Evolutionary conservation across 73 alveolate genomes (phyloP).

Genomic region (Tetrahymena elliotti): DNA sequence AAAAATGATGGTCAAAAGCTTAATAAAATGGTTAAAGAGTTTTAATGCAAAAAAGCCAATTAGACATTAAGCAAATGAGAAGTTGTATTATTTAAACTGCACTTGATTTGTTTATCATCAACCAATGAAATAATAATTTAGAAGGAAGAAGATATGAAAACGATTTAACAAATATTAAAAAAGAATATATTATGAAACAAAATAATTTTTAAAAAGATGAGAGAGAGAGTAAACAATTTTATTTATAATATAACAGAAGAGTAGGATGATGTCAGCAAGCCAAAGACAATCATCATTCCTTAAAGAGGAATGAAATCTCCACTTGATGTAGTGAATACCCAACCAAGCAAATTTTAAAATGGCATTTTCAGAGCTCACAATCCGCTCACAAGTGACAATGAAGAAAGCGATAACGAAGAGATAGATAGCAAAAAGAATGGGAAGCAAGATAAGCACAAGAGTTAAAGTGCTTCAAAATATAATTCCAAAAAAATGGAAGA

Average conservation of each 20-base stretch:
- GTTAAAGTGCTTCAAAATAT: background rate
- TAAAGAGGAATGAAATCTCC: background rate
- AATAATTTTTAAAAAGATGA: too few species aligned
- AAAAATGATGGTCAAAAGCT: too few species aligned
- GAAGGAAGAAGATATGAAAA: background rate
- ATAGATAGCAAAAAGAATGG: background rate
- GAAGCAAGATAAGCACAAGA: background rate
- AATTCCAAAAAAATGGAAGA: background rate
- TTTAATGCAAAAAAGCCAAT: too few species aligned
- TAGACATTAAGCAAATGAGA: background rate
- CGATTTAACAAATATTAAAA: background rate
- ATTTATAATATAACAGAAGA: background rate
- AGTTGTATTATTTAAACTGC: background rate
- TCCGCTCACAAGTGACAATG: background rate
- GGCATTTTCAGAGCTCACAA: background rate
- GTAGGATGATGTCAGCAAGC: background rate
- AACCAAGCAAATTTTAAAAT: background rate
- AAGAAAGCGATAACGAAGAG: background rate
- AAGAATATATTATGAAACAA: too few species aligned
- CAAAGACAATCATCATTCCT: background rate
- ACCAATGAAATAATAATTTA: too few species aligned
- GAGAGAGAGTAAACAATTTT: background rate
- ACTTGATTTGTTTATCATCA: background rate
- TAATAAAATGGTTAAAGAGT: background rate
- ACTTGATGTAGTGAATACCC: background rate